phyloP scores from a whole-genome alignment of 805 yeast species.

The Kodamaea fukazawae region DNA sequence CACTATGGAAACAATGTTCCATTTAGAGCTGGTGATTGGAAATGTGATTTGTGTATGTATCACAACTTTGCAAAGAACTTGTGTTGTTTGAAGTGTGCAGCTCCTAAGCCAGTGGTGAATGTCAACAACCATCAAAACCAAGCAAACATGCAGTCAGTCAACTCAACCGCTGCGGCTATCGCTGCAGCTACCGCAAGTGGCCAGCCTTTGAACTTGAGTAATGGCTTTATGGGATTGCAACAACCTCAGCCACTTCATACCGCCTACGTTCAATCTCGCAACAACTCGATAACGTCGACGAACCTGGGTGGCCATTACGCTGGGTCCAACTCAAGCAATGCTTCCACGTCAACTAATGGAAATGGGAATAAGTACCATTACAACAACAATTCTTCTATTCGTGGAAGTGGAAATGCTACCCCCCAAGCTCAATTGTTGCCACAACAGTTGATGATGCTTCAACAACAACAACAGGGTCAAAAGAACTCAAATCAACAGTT shows the following conservation, averaged over 20 bases:
- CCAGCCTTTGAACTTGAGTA: slow-evolving; percentile 39
- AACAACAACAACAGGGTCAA: slow-evolving; percentile 16
- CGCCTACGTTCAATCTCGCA: slow-evolving; percentile 11
- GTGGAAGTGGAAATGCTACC: slow-evolving; percentile 17
- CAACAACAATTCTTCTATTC: slow-evolving; percentile 16
- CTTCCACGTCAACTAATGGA: slow-evolving; percentile 10
- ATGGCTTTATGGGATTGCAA: slow-evolving; percentile 30
- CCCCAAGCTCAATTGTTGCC: slow-evolving; percentile 20
- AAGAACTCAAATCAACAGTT: slow-evolving; percentile 14
- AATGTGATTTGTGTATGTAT: slow-evolving; percentile 81
- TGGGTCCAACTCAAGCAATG: slow-evolving; percentile 6
- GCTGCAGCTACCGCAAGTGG: slow-evolving; percentile 50
- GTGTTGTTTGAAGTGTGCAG: slow-evolving; percentile 85
- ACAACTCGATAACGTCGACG: slow-evolving; percentile 11
- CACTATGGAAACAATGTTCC: slow-evolving; percentile 61
- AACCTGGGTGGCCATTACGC: slow-evolving; percentile 9
- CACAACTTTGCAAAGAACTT: slow-evolving; percentile 92
- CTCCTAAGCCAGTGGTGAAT: slow-evolving; percentile 49
- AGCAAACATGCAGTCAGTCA: slow-evolving; percentile 30
- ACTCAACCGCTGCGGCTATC: slow-evolving; percentile 45
- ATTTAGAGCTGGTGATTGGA: slow-evolving; percentile 97
- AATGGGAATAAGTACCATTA: slow-evolving; percentile 15
- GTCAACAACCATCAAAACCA: slow-evolving; percentile 15
- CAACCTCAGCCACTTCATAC: slow-evolving; percentile 34
- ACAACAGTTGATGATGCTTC: slow-evolving; percentile 23